Evolutionary conservation across 352 stramenopile species (phyloP).

Genomic region (Globisporangium uncinulatum): DNA sequence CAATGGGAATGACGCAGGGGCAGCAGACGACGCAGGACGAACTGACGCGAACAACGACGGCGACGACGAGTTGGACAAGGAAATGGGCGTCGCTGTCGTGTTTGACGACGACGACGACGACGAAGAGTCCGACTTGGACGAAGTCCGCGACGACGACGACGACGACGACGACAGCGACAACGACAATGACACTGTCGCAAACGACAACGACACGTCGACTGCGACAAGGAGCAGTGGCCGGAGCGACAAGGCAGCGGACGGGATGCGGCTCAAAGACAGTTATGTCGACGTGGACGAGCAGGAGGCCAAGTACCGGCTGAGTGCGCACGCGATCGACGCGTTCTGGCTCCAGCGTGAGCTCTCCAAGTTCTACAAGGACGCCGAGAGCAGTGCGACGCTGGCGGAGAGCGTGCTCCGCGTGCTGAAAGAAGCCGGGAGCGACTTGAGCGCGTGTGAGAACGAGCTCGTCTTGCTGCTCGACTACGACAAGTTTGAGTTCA

Average conservation of each 20-base stretch:
- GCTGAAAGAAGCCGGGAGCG: conserved; percentile 52
- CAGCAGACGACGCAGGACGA: conserved; percentile 9
- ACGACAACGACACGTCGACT: neutral
- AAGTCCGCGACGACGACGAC: conserved; percentile 72
- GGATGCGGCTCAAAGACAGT: conserved; percentile 72
- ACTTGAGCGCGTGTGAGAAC: conserved; percentile 94
- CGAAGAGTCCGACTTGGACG: conserved; percentile 90
- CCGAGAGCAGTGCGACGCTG: conserved; percentile 89
- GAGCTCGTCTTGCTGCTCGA: conserved; percentile 95
- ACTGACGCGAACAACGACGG: conserved; percentile 19
- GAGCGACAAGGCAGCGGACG: conserved; percentile 24
- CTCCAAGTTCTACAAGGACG: conserved; percentile 94
- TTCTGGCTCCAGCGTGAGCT: conserved; percentile 98
- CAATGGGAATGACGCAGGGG: conserved; percentile 2
- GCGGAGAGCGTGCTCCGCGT: conserved; percentile 89
- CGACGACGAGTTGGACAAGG: conserved; percentile 89
- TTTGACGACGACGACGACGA: conserved; percentile 98
- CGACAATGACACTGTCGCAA: neutral
- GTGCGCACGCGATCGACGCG: conserved; percentile 96
- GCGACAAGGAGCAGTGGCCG: conserved; percentile 26
- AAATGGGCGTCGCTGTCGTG: conserved; percentile 97
- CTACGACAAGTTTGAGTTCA: conserved; percentile 99
- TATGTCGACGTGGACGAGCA: conserved; percentile 61
- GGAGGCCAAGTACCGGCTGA: conserved; percentile 76
- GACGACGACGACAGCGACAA: conserved; percentile 53